phyloP scores from a whole-genome alignment of 192 early-diverging fungal species.

The Coemansia sp. region DNA sequence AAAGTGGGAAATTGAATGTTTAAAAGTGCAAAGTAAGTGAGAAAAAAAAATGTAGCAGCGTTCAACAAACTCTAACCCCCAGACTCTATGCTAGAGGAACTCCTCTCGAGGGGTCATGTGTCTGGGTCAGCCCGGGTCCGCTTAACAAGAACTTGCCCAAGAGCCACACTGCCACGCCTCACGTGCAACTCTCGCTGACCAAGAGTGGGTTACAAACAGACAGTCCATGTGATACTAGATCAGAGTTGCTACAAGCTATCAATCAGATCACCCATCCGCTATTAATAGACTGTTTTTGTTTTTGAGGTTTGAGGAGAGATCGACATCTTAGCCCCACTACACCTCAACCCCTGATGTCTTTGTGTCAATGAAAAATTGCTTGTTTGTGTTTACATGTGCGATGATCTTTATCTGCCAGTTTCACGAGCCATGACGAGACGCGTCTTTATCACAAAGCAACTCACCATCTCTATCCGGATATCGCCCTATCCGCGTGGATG shows the following conservation, averaged over 20 bases:
- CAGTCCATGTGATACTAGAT: background rate
- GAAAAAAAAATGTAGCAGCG: background rate
- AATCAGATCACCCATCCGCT: background rate
- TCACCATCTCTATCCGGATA: background rate
- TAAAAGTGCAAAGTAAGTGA: too few species aligned
- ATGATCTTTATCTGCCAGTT: background rate
- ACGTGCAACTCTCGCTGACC: background rate
- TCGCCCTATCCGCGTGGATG: background rate
- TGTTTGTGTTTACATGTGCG: background rate
- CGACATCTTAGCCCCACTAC: background rate
- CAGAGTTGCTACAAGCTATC: background rate
- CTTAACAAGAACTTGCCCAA: background rate
- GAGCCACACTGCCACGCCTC: background rate
- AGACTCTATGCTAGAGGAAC: background rate
- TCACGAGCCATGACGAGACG: background rate
- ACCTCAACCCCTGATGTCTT: background rate
- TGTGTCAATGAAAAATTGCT: background rate
- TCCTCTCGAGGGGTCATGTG: background rate
- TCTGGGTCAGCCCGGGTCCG: conserved; percentile 1
- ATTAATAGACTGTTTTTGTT: background rate
- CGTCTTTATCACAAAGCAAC: background rate
- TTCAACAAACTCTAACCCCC: background rate
- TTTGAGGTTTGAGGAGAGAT: conserved; percentile 6
- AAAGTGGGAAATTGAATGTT: background rate
- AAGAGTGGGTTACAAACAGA: background rate